These are phyloP conservation scores for Colletotrichum tamarilloi DNA, from an alignment of 2,329 filamentous ascomycete genomes.

Conservation along the genomic window DNA sequence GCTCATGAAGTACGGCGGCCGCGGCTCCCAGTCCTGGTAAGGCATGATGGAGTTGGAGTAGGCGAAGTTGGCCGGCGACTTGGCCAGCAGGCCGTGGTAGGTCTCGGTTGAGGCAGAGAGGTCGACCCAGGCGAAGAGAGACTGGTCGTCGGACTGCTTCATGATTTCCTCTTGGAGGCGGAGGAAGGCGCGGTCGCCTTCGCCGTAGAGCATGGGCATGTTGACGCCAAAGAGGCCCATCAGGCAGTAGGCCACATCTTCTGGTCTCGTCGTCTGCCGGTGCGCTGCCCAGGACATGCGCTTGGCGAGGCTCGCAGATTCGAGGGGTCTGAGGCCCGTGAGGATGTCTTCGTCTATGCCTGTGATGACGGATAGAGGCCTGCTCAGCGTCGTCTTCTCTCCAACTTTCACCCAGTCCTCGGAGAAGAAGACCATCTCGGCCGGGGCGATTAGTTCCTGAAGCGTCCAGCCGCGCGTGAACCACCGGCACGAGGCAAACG, in stretches of 20 bases:
- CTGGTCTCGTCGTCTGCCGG: neutral
- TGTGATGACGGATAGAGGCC: neutral
- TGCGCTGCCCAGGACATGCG: neutral
- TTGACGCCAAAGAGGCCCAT: neutral
- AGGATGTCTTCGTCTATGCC: neutral
- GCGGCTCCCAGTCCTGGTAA: slow-evolving; percentile 45
- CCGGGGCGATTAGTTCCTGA: neutral
- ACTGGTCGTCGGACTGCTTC: slow-evolving; percentile 9
- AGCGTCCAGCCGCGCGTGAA: neutral
- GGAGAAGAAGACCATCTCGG: neutral
- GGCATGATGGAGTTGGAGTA: slow-evolving; percentile 47
- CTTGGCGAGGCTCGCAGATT: neutral
- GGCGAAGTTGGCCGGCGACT: slow-evolving; percentile 52
- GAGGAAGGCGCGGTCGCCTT: neutral
- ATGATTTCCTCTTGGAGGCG: neutral
- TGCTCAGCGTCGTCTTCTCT: neutral
- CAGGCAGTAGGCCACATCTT: neutral
- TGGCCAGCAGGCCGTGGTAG: neutral
- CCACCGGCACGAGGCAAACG: neutral
- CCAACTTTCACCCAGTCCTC: neutral
- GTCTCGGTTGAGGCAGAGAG: neutral
- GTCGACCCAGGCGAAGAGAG: neutral
- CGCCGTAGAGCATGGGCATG: neutral
- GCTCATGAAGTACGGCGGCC: slow-evolving; percentile 40
- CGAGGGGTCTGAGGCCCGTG: neutral